phyloP scores from a whole-genome alignment of 2,329 filamentous ascomycete species.

The Chrysosporium keratinophilum region DNA sequence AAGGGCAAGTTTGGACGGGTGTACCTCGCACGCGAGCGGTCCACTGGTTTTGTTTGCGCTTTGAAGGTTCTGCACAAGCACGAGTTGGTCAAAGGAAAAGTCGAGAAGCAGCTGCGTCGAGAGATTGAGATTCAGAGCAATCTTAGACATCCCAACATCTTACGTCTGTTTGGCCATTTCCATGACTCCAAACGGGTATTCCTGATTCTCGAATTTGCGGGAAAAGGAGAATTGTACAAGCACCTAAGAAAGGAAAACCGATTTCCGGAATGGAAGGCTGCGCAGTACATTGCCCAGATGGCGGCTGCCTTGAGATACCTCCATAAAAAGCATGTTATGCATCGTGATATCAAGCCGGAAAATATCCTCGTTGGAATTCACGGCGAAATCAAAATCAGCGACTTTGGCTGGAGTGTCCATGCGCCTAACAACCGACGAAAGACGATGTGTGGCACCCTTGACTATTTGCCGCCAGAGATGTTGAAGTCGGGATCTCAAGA shows the following conservation, averaged over 20 bases:
- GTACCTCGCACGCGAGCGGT: slow-evolving; percentile 71
- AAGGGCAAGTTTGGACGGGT: slow-evolving; percentile 84
- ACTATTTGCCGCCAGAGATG: slow-evolving; percentile 98
- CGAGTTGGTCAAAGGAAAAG: slow-evolving; percentile 66
- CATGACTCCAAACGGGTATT: slow-evolving; percentile 83
- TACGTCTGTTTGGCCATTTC: slow-evolving; percentile 77
- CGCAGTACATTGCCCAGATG: slow-evolving; percentile 83
- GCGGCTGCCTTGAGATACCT: slow-evolving; percentile 80
- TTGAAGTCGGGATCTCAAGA: slow-evolving; percentile 68
- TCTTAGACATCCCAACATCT: slow-evolving; percentile 73
- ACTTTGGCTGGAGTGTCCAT: slow-evolving; percentile 98
- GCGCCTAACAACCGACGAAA: slow-evolving; percentile 87
- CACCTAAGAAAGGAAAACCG: slow-evolving; percentile 66
- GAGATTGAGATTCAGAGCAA: slow-evolving; percentile 88
- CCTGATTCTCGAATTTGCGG: slow-evolving; percentile 76
- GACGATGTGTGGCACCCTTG: slow-evolving; percentile 93
- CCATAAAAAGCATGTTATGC: slow-evolving; percentile 95
- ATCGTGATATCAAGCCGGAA: slow-evolving; percentile 94
- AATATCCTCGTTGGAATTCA: slow-evolving; percentile 95
- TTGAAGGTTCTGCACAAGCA: slow-evolving; percentile 80
- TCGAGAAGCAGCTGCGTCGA: slow-evolving; percentile 77
- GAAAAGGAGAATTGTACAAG: slow-evolving; percentile 80
- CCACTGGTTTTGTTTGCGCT: slow-evolving; percentile 71
- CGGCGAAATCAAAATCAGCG: slow-evolving; percentile 95
- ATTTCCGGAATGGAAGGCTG: slow-evolving; percentile 77